phyloP scores from a whole-genome alignment of 345 rosid genomes.

The Citrus trifoliata region DNA sequence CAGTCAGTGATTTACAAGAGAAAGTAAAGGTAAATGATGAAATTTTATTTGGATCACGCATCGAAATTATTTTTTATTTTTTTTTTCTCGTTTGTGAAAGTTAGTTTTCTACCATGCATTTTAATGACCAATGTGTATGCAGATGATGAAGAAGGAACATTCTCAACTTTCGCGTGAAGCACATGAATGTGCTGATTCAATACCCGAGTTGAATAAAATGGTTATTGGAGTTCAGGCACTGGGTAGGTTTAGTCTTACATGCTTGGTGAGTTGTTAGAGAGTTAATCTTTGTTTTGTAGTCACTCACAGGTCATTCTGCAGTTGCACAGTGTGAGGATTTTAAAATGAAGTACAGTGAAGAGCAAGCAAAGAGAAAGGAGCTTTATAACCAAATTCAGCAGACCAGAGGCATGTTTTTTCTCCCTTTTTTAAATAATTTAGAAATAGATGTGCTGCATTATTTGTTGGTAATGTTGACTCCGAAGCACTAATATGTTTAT shows the following conservation, averaged over 20 bases:
- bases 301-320: slow-evolving; percentile 34
- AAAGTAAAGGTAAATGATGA: slow-evolving; percentile 53
- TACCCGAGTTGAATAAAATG: slow-evolving; percentile 81
- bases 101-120: background rate
- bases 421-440: slow-evolving; percentile 5
- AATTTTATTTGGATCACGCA: slow-evolving; percentile 5
- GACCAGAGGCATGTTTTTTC: slow-evolving; percentile 59
- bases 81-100: background rate
- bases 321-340: slow-evolving; percentile 93
- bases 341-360: slow-evolving; percentile 70
- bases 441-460: slow-evolving; percentile 5
- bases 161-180: slow-evolving; percentile 72
- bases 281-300: background rate
- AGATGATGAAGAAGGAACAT: slow-evolving; percentile 88
- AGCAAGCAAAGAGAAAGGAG: slow-evolving; percentile 86
- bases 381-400: slow-evolving; percentile 88
- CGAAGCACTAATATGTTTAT: background rate
- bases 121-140: slow-evolving; percentile 13
- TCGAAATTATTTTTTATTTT: slow-evolving; percentile 3
- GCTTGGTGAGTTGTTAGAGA: background rate
- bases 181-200: slow-evolving; percentile 73
- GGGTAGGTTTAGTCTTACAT: slow-evolving; percentile 44
- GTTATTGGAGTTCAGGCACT: slow-evolving; percentile 82
- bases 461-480: background rate
- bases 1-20: slow-evolving; percentile 48